A percentile compares a stretch with the other conserved stretches of the same genome.
Conservation (phyloP, 768 basidiomycete species). For the Cyclocybe cylindracea region DNA sequence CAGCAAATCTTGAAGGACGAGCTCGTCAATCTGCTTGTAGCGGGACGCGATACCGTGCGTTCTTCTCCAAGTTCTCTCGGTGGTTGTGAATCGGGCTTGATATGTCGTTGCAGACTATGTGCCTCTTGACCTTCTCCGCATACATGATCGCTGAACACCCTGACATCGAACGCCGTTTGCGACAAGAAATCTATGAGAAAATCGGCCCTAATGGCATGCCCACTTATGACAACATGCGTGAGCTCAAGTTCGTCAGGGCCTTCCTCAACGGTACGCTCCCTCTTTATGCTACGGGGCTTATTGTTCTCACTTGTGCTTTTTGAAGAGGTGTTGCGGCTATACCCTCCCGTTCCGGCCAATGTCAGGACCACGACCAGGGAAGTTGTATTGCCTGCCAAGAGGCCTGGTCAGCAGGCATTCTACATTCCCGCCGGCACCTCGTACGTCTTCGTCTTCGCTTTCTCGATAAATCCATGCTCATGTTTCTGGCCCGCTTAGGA, state of each 20-base stretch:
- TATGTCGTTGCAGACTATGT: slow-evolving; percentile 32
- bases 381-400: slow-evolving; percentile 10
- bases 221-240: slow-evolving; percentile 43
- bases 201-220: slow-evolving; percentile 38
- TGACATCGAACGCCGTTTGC: slow-evolving; percentile 34
- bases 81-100: not conserved
- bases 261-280: slow-evolving; percentile 29
- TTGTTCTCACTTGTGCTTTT: not conserved
- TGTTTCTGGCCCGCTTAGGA: not conserved
- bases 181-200: slow-evolving; percentile 39
- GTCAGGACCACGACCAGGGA: slow-evolving; percentile 7
- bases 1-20: slow-evolving; percentile 38
- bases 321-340: slow-evolving; percentile 44
- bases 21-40: slow-evolving; percentile 50
- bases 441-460: slow-evolving; percentile 21
- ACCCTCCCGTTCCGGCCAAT: slow-evolving; percentile 23
- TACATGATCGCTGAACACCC: slow-evolving; percentile 48
- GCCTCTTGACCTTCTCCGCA: slow-evolving; percentile 39
- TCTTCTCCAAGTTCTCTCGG: not conserved
- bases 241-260: slow-evolving; percentile 40
- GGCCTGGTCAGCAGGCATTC: slow-evolving; percentile 15
- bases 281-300: not conserved
- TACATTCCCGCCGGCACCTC: slow-evolving; percentile 34
- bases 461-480: not conserved
- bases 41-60: slow-evolving; percentile 54